Conservation (phyloP, 441 rosid genomes). For the Viola pubescens region DNA sequence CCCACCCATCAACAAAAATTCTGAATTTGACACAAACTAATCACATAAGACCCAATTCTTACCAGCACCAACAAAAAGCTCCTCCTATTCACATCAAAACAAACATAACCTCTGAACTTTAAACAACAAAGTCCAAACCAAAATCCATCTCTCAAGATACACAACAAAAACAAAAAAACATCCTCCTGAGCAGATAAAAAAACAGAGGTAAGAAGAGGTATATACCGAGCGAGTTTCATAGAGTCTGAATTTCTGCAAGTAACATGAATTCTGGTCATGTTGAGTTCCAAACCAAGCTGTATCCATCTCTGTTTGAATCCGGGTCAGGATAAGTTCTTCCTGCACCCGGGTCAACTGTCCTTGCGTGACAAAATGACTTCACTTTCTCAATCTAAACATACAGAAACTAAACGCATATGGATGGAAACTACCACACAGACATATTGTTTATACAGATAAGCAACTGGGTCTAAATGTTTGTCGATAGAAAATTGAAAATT, state of each 20-base stretch:
- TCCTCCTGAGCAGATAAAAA: neutral
- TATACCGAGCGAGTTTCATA: slow-evolving; percentile 66
- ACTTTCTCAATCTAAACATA: slow-evolving; percentile 10
- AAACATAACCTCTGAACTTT: too few relatives aligned
- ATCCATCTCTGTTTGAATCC: slow-evolving; percentile 36
- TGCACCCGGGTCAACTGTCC: slow-evolving; percentile 15
- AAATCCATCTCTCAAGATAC: too few relatives aligned
- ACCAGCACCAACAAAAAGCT: too few relatives aligned
- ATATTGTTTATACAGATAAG: neutral
- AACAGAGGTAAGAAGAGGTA: neutral
- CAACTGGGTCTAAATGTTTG: neutral
- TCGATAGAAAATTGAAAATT: neutral
- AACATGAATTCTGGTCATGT: slow-evolving; percentile 28
- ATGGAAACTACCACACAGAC: neutral
- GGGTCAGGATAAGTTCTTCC: slow-evolving; percentile 2
- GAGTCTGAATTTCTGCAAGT: slow-evolving; percentile 67
- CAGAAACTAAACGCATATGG: too few relatives aligned
- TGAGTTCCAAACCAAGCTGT: slow-evolving; percentile 24
- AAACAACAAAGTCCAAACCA: too few relatives aligned
- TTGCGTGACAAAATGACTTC: slow-evolving; percentile 4
- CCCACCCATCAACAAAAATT: too few relatives aligned
- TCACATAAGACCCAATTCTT: too few relatives aligned
- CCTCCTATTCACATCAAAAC: too few relatives aligned
- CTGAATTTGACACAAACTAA: too few relatives aligned
- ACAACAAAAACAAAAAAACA: neutral